Base-by-base conservation (phyloP, 257 asterid species). In the Verbascum thapsus region DNA sequence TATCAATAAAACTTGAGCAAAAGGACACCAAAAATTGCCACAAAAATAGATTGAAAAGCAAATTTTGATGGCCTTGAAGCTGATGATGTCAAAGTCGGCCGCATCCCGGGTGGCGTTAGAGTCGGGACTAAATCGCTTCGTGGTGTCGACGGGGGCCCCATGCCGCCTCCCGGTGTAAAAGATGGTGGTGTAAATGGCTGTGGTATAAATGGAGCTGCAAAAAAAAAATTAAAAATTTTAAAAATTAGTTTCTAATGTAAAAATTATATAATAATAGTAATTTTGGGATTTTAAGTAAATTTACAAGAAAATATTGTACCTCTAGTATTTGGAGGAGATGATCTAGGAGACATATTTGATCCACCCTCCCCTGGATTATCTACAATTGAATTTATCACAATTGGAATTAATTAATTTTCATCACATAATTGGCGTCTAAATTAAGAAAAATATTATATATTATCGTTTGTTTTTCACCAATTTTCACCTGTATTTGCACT, bases 31-130 rank as follows among this genome's bases (percentile, higher is more conserved):
- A 72, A 39, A 3, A 65, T 48, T 35, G 69, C 76, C 35, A 73
- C 44, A 45, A 76, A 8, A 63, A 77, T 57, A 58, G 72, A 26
- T 6, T 45, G 64, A 19, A 78, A 65, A 32, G 60, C 34, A 43
- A 41, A 57, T 10, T 7, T 61, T 34, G 66, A 66, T 26, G 78
- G 39, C 32, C 42, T 60, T 30, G 91, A 80, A 7, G 80, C 63
- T 0, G 96, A 86, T 15, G 82, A 66, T 3, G 61, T 68, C 69
- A 81, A 62, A 61, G 78, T 76, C 7, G 91, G 91, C 49, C 82
- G 72, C 72, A 78, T 76, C 32, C 94, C 94, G 0, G 95, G 81
- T 0, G 88, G 88, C 12, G 94, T 79, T 55, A 75, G 64, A 8
- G 86, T 71, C 37, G 85, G 85, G 13, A 80, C 67, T 5, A 73